Evolutionary conservation across 2,329 filamentous ascomycete species (phyloP).

Genomic region (Penicillium sclerotigenum): DNA sequence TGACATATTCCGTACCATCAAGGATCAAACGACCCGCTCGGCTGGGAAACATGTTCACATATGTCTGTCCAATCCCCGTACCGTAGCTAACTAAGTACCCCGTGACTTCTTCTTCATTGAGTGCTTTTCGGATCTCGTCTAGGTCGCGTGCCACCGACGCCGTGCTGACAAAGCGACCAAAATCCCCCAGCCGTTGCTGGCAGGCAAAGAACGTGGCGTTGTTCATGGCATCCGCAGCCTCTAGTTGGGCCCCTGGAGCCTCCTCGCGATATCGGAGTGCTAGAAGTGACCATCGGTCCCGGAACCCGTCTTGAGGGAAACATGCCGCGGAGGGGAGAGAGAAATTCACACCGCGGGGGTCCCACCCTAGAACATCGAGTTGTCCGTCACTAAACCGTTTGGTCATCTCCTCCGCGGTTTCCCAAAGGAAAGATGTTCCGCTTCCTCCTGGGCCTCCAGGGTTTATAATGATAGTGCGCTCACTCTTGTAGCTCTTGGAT

Average conservation of each 20-base stretch:
- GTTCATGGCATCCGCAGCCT: slow-evolving; percentile 16
- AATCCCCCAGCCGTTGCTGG: slow-evolving; percentile 14
- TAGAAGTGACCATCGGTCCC: slow-evolving; percentile 16
- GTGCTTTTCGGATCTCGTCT: slow-evolving; percentile 16
- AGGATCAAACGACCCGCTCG: slow-evolving; percentile 16
- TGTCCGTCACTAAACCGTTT: slow-evolving; percentile 15
- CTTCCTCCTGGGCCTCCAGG: slow-evolving; percentile 18
- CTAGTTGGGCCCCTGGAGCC: slow-evolving; percentile 6
- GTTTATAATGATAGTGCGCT: slow-evolving; percentile 18
- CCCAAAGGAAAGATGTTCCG: slow-evolving; percentile 12
- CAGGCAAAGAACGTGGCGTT: slow-evolving; percentile 17
- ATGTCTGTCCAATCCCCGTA: slow-evolving; percentile 18
- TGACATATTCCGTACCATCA: slow-evolving; percentile 17
- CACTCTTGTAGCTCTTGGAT: slow-evolving; percentile 5
- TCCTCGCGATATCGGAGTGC: slow-evolving; percentile 13
- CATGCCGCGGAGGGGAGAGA: slow-evolving; percentile 14
- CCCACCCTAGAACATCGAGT: slow-evolving; percentile 17
- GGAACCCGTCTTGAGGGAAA: slow-evolving; percentile 9
- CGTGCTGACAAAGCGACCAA: slow-evolving; percentile 18
- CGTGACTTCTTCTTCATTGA: slow-evolving; percentile 12
- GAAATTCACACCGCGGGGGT: slow-evolving; percentile 18
- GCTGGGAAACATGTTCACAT: slow-evolving; percentile 19
- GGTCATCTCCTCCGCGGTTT: slow-evolving; percentile 12
- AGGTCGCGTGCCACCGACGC: slow-evolving; percentile 17
- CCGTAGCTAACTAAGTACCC: slow-evolving; percentile 19